A percentile compares a stretch with the other conserved stretches of the same genome.
phyloP scores from a whole-genome alignment of 305 asterid species.

The Solanum hybrid region DNA sequence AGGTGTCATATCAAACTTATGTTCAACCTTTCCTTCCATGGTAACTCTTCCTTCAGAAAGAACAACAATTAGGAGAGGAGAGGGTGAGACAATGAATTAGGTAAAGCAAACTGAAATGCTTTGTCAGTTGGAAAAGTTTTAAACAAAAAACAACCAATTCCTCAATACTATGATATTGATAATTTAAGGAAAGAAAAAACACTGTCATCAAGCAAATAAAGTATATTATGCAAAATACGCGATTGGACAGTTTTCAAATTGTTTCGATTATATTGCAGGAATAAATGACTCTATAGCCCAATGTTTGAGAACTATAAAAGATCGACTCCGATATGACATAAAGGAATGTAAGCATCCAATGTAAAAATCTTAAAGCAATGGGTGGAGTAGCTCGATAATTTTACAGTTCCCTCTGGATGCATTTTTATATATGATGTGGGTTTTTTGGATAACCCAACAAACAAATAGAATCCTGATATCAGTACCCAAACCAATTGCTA shows the following conservation, averaged over 20 bases:
- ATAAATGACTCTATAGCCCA: not conserved
- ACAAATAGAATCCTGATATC: not conserved
- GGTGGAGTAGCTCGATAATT: not conserved
- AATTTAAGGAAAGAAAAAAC: not conserved
- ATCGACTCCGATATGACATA: not conserved
- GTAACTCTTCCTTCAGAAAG: conserved; percentile 31
- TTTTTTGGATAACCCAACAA: not conserved
- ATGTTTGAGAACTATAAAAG: not conserved
- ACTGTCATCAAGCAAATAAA: not conserved
- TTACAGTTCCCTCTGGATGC: not conserved
- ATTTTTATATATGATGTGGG: not conserved
- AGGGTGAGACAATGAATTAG: not conserved
- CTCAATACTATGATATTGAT: not conserved
- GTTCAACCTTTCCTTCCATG: conserved; percentile 77
- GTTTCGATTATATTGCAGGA: not conserved
- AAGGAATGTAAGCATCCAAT: not conserved
- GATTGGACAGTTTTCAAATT: not conserved
- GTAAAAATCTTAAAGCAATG: not conserved
- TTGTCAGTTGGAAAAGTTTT: not conserved
- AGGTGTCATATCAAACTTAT: conserved; percentile 86
- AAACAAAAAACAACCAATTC: not conserved
- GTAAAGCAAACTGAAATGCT: not conserved
- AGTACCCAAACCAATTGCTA: not conserved
- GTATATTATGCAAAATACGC: not conserved
- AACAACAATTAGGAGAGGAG: not conserved